phyloP scores from a whole-genome alignment of 805 yeast species.

The Phaffomyces thermotolerans region DNA sequence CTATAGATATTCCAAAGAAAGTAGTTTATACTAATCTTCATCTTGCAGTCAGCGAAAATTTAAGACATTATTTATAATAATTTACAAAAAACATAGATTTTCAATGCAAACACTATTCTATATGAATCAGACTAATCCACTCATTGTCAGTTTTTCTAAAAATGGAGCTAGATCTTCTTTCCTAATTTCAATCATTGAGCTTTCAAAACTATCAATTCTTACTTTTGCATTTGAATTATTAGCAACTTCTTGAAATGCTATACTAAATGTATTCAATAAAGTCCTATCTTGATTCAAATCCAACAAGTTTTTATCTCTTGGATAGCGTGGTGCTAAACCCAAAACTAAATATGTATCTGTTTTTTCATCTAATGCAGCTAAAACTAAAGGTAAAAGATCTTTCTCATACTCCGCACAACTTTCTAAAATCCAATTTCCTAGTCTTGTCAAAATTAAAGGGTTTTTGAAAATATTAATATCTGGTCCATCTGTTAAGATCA shows the following conservation, averaged over 20 bases:
- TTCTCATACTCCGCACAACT: conserved; percentile 73
- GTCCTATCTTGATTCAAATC: conserved; percentile 33
- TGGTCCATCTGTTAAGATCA: conserved; percentile 85
- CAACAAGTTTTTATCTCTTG: conserved; percentile 36
- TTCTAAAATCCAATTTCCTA: conserved; percentile 90
- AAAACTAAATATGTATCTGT: conserved; percentile 80
- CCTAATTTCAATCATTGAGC: conserved; percentile 83
- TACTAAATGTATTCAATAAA: conserved; percentile 73
- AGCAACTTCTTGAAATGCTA: conserved; percentile 87
- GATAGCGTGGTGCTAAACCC: conserved; percentile 81
- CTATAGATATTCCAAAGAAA: no score
- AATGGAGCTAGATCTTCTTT: conserved; percentile 86
- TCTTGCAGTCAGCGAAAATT: no score
- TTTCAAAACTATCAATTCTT: conserved; percentile 89
- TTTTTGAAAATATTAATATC: conserved; percentile 72
- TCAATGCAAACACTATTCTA: not conserved
- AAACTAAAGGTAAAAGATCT: conserved; percentile 67
- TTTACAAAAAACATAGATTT: no score
- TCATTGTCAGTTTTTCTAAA: conserved; percentile 71
- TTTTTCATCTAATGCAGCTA: conserved; percentile 70
- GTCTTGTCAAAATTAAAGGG: conserved; percentile 75
- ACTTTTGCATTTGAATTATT: conserved; percentile 79
- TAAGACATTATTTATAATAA: no score
- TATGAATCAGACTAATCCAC: conserved; percentile 43
- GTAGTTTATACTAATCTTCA: no score